These are phyloP conservation scores for Arthrinium puccinioides DNA, from an alignment of 2,329 filamentous ascomycete genomes.

Conservation along the genomic window DNA sequence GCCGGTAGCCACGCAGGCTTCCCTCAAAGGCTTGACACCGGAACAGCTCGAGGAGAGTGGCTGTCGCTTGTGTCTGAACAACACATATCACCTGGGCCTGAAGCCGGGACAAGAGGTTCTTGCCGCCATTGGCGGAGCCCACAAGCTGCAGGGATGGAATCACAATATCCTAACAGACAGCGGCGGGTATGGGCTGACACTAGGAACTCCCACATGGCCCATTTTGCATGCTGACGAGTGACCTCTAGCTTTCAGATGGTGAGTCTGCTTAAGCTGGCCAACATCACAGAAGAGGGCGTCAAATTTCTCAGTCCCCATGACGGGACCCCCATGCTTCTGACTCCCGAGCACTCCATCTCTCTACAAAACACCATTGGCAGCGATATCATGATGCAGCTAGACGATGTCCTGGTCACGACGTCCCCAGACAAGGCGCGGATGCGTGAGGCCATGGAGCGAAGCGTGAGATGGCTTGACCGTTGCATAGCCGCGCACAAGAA, in stretches of 20 bases:
- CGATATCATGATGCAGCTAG: conserved; percentile 99
- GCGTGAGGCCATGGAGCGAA: conserved; percentile 90
- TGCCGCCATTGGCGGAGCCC: conserved; percentile 82
- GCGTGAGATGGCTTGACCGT: conserved; percentile 89
- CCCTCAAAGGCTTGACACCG: conserved; percentile 87
- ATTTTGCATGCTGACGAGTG: conserved; percentile 6
- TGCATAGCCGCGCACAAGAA: conserved; percentile 87
- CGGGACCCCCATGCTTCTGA: conserved; percentile 90
- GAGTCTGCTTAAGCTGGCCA: conserved; percentile 84
- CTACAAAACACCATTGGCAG: conserved; percentile 96
- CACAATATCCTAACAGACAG: conserved; percentile 88
- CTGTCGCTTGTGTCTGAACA: conserved; percentile 90
- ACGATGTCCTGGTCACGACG: conserved; percentile 95
- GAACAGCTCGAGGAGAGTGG: conserved; percentile 85
- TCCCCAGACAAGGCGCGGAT: conserved; percentile 84
- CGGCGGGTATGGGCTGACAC: conserved; percentile 46
- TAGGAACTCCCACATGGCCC: conserved; percentile 6
- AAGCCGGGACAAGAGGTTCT: conserved; percentile 90
- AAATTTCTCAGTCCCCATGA: conserved; percentile 95
- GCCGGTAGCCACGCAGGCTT: conserved; percentile 96
- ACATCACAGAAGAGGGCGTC: conserved; percentile 91
- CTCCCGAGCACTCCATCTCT: conserved; percentile 92
- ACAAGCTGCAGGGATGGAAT: conserved; percentile 91
- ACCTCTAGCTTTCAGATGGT: conserved; percentile 89
- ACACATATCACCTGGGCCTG: conserved; percentile 92